Evolutionary conservation across 352 stramenopile genomes (phyloP), one percentile per base, ranked within the genome.

Genomic region (Blastocystis sp.): DNA sequence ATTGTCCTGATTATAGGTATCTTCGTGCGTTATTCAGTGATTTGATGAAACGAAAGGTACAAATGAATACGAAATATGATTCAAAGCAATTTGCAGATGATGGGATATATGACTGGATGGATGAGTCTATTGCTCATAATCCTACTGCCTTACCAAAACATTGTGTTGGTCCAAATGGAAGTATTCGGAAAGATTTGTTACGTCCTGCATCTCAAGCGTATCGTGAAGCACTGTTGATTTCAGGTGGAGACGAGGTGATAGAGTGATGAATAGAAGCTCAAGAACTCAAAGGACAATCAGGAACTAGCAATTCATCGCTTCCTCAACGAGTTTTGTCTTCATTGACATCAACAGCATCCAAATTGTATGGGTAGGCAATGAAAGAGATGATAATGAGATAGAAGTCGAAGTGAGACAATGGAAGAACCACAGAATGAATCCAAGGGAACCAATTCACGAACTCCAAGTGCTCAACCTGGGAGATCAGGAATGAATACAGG

Each of bases 1-100:
- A 94, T 27, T 96, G 96, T 89, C 94, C 94, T 21, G 95, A 97
- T 90, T 96, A 96, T 91, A 91, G 91, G 24, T 97, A 97, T 89
- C 89, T 97, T 4, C 91, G 93, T 66, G 91, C 91, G 24, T 93
- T 97, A 88, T 96, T 96, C 90, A 73, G 54, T 19, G 78, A 89
- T 24, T 49, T 89, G 0, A 87, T 87, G 58, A 78, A 83, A 24
- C 66, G 80, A 21, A 87, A 89, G 24, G 78, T 86, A 19, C 71
- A 61, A 9, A 67, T 54, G 19, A 16, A 43, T 42, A 37, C 35
- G 57, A 52, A 6, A 35, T 6, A 42, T 88, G 11, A 83, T 16
- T 32, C 12, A 16, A 29, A 87, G 77, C 59, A 87, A 59, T 16
- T 87, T 16, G 21, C n/a, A n/a, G 39, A 87, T 51, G 77, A 87